phyloP scores from a whole-genome alignment of 1,284 basidiomycete species.

The Cronartium ribicola region DNA sequence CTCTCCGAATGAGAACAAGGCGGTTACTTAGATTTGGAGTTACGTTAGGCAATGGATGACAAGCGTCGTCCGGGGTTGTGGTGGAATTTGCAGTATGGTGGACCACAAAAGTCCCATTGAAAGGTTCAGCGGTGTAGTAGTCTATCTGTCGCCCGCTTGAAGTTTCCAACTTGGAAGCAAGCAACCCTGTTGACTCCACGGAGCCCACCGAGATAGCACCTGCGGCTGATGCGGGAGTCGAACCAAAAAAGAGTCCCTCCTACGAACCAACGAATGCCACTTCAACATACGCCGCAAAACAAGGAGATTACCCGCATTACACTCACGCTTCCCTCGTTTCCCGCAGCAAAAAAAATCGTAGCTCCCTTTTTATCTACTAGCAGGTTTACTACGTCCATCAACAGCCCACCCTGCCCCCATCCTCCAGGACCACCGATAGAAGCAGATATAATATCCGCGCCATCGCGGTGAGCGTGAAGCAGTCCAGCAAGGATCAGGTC shows the following conservation, averaged over 20 bases:
- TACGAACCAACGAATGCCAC: slow-evolving; percentile 11
- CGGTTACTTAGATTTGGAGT: slow-evolving; percentile 34
- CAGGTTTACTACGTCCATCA: slow-evolving; percentile 29
- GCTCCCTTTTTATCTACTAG: slow-evolving; percentile 23
- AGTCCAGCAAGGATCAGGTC: slow-evolving; percentile 28
- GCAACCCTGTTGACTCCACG: slow-evolving; percentile 1
- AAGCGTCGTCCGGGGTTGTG: slow-evolving; percentile 23
- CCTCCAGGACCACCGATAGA: slow-evolving; percentile 31
- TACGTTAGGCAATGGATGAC: slow-evolving; percentile 12
- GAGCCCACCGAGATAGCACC: slow-evolving; percentile 39
- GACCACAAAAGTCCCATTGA: slow-evolving; percentile 24
- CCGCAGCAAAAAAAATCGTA: slow-evolving; percentile 32
- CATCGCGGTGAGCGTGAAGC: slow-evolving; percentile 26
- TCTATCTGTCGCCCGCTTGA: slow-evolving; percentile 22
- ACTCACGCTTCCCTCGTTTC: slow-evolving; percentile 41
- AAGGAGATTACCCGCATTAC: no score
- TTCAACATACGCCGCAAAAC: neutral
- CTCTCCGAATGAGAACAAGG: slow-evolving; percentile 37
- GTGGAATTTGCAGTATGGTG: slow-evolving; percentile 34
- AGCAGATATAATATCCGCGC: slow-evolving; percentile 33
- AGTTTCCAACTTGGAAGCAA: slow-evolving; percentile 8
- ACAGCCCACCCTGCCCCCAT: slow-evolving; percentile 21
- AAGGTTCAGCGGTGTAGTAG: slow-evolving; percentile 33
- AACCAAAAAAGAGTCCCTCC: slow-evolving; percentile 32
- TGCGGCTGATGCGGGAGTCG: slow-evolving; percentile 24